These are phyloP conservation scores for Tuber borchii DNA, from an alignment of 495 filamentous ascomycete species.

Conservation along the genomic window DNA sequence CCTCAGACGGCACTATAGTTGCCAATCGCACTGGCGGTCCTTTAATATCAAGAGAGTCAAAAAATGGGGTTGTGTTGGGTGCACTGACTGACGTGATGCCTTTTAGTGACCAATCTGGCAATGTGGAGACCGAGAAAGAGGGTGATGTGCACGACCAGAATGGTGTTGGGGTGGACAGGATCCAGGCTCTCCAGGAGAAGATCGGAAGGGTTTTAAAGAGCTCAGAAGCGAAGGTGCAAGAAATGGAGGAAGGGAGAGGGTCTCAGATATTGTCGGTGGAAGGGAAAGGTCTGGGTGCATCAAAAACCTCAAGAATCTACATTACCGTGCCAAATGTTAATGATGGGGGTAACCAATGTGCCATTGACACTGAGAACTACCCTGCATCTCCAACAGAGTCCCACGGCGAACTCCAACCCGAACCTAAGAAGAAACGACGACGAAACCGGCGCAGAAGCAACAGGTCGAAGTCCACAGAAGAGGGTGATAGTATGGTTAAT, in stretches of 20 bases:
- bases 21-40: not conserved
- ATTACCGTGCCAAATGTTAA: not conserved
- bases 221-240: slow-evolving; percentile 28
- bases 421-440: slow-evolving; percentile 33
- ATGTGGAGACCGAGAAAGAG: slow-evolving; percentile 4
- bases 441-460: slow-evolving; percentile 35
- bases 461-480: slow-evolving; percentile 24
- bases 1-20: slow-evolving; percentile 15
- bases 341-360: slow-evolving; percentile 5
- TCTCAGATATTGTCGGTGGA: not conserved
- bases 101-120: not conserved
- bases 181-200: slow-evolving; percentile 22
- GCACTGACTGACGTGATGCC: not conserved
- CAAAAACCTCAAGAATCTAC: slow-evolving; percentile 3
- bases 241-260: slow-evolving; percentile 15
- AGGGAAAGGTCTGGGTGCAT: slow-evolving; percentile 3
- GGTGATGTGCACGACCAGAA: slow-evolving; percentile 7
- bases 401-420: slow-evolving; percentile 16
- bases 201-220: slow-evolving; percentile 27
- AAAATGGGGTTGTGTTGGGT: not conserved
- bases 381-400: slow-evolving; percentile 16
- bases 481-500: slow-evolving; percentile 24
- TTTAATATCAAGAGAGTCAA: not conserved
- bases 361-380: slow-evolving; percentile 15
- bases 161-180: slow-evolving; percentile 9